Conservation (phyloP, 2,329 filamentous ascomycete genomes). For the Ilyonectria sp. region DNA sequence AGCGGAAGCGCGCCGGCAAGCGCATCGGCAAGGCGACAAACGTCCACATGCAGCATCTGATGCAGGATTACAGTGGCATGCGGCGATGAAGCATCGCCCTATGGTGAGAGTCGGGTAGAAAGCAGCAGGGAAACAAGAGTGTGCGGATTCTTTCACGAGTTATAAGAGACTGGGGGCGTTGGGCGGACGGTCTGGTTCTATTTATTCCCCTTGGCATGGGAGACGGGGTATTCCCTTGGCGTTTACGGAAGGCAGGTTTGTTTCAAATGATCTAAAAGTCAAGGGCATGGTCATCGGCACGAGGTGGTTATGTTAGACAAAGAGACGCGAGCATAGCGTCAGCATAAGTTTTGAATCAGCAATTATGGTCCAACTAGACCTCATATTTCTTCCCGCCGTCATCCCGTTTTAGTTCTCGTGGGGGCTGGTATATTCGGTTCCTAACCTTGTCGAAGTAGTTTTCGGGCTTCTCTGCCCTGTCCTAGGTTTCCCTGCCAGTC, state of each 20-base stretch:
- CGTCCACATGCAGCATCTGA: constrained; percentile 85
- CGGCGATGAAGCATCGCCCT: constrained; percentile 53
- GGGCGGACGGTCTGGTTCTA: constrained; percentile 9
- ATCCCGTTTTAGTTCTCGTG: neutral
- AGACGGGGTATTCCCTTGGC: constrained; percentile 6
- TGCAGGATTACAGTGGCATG: constrained; percentile 78
- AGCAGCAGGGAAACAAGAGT: neutral
- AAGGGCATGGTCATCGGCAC: constrained; percentile 19
- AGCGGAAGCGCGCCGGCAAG: constrained; percentile 77
- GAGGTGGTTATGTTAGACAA: constrained; percentile 16
- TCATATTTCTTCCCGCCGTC: neutral
- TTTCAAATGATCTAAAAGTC: constrained; percentile 7
- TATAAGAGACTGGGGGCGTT: constrained; percentile 3
- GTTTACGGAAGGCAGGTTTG: constrained; percentile 20
- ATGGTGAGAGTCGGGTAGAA: neutral
- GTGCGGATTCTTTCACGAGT: neutral
- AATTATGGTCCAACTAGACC: constrained; percentile 17
- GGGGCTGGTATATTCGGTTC: neutral
- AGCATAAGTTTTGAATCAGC: constrained; percentile 18
- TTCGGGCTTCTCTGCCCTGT: neutral
- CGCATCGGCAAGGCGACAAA: constrained; percentile 88
- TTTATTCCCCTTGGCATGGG: constrained; percentile 6
- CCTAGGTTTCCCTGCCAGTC: too few species aligned
- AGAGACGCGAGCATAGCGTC: constrained; percentile 20
- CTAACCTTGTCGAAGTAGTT: neutral